These are phyloP conservation scores for Ogataea pini DNA, from an alignment of 805 yeast species.

Conservation along the genomic window DNA sequence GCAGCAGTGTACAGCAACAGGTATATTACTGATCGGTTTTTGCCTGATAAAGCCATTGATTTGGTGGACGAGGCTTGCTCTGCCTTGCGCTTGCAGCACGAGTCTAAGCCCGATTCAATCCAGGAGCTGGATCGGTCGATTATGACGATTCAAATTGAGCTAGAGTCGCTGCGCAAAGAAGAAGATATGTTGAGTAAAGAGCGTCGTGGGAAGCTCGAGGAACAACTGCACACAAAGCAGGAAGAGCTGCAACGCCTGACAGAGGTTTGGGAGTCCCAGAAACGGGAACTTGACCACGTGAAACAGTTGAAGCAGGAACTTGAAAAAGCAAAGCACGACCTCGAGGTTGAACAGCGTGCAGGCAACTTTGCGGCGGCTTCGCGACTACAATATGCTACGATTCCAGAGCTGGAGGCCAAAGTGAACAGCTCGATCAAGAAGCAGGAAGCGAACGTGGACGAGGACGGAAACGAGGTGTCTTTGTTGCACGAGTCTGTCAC, in stretches of 20 bases:
- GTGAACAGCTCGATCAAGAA: slow-evolving; percentile 47
- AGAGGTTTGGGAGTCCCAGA: slow-evolving; percentile 84
- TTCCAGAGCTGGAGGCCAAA: slow-evolving; percentile 73
- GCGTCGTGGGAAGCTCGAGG: slow-evolving; percentile 71
- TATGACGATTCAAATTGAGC: slow-evolving; percentile 92
- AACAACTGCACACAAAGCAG: slow-evolving; percentile 60
- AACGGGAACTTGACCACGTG: slow-evolving; percentile 69
- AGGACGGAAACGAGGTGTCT: slow-evolving; percentile 29
- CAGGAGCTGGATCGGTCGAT: slow-evolving; percentile 84
- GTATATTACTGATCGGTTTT: slow-evolving; percentile 84
- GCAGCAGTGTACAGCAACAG: slow-evolving; percentile 90
- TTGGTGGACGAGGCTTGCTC: slow-evolving; percentile 97
- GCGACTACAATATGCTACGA: slow-evolving; percentile 80
- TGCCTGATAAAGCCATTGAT: slow-evolving; percentile 97
- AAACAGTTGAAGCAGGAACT: slow-evolving; percentile 79
- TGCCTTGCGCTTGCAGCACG: slow-evolving; percentile 90
- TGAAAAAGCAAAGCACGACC: slow-evolving; percentile 79
- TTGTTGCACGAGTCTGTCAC: slow-evolving; percentile 90
- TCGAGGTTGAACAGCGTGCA: slow-evolving; percentile 78
- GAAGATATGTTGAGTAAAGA: slow-evolving; percentile 83
- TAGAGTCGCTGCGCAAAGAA: slow-evolving; percentile 91
- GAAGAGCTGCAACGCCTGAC: slow-evolving; percentile 72
- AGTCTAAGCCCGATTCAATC: slow-evolving; percentile 93
- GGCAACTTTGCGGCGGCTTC: slow-evolving; percentile 90
- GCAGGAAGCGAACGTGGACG: slow-evolving; percentile 35